phyloP scores from a whole-genome alignment of 179 eudicot genomes.

The Actinidia chinensis region DNA sequence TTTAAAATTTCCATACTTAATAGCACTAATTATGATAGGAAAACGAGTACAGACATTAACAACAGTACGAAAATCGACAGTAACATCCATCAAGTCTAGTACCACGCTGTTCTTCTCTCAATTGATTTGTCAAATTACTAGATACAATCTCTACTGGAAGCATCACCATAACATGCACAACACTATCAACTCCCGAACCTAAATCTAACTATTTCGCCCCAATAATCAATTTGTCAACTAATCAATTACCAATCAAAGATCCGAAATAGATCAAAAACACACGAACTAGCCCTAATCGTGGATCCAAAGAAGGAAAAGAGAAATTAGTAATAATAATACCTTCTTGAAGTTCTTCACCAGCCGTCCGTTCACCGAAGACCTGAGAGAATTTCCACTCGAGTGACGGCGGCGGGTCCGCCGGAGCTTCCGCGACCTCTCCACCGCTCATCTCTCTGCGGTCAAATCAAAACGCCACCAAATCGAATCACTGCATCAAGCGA shows the following conservation, averaged over 20 bases:
- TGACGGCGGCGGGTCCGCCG: slow-evolving; percentile 44
- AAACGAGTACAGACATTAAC: neutral
- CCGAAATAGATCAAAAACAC: slow-evolving; percentile 12
- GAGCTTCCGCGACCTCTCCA: slow-evolving; percentile 32
- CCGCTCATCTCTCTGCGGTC: slow-evolving; percentile 30
- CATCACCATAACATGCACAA: neutral
- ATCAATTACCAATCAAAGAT: slow-evolving; percentile 7
- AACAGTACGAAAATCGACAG: neutral
- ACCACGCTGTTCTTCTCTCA: slow-evolving; percentile 1
- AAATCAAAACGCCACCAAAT: slow-evolving; percentile 17
- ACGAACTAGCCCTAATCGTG: slow-evolving; percentile 18
- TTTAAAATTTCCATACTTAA: neutral
- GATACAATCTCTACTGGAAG: neutral
- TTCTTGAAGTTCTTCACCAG: slow-evolving; percentile 74
- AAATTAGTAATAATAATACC: slow-evolving; percentile 27
- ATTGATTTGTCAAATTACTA: slow-evolving; percentile 1
- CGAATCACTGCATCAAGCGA: slow-evolving; percentile 26
- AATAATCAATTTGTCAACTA: neutral
- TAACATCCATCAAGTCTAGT: slow-evolving; percentile 2
- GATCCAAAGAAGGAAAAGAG: slow-evolving; percentile 5
- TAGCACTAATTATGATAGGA: neutral
- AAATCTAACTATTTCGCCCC: slow-evolving; percentile 6
- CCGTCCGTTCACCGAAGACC: slow-evolving; percentile 68
- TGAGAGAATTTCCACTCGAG: slow-evolving; percentile 73
- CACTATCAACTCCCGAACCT: neutral